A percentile compares a stretch with the other conserved stretches of the same genome.
These are phyloP conservation scores for Phytophthora boehmeriae DNA, from an alignment of 352 stramenopile species.

Conservation along the genomic window DNA sequence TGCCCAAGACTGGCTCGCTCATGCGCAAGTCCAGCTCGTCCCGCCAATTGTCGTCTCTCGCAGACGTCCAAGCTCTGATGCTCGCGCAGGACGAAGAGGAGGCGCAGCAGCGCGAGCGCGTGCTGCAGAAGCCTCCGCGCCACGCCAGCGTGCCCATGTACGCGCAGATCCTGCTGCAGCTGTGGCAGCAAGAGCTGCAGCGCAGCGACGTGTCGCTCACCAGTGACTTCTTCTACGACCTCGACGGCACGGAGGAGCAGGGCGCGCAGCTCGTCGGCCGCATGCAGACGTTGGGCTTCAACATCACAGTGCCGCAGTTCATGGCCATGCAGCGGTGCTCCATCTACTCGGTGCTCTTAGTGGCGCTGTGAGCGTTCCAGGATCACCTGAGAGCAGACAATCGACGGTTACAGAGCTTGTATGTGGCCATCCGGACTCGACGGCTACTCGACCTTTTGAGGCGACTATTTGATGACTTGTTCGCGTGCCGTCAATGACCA, in stretches of 20 bases:
- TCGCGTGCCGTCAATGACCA: slow-evolving; percentile 15
- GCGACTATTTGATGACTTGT: slow-evolving; percentile 5
- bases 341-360: slow-evolving; percentile 72
- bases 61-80: slow-evolving; percentile 47
- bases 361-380: slow-evolving; percentile 48
- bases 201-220: slow-evolving; percentile 63
- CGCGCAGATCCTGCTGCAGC: slow-evolving; percentile 62
- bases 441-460: slow-evolving; percentile 9
- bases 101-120: slow-evolving; percentile 39
- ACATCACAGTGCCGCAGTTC: slow-evolving; percentile 67
- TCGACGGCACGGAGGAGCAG: slow-evolving; percentile 63
- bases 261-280: slow-evolving; percentile 57
- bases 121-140: slow-evolving; percentile 63
- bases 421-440: neutral
- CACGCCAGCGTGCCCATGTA: slow-evolving; percentile 72
- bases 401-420: too few relatives aligned
- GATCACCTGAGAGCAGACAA: slow-evolving; percentile 4
- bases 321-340: slow-evolving; percentile 67
- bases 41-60: slow-evolving; percentile 48
- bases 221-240: slow-evolving; percentile 72
- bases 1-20: slow-evolving; percentile 27
- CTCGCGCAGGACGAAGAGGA: slow-evolving; percentile 52
- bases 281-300: slow-evolving; percentile 71
- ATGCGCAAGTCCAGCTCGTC: slow-evolving; percentile 68
- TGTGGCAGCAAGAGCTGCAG: slow-evolving; percentile 71